Percentiles rank a stretch among this genome's conserved stretches.
Evolutionary conservation across 495 filamentous ascomycete species (phyloP).

Genomic region (Penicillium dipodomyicola): DNA sequence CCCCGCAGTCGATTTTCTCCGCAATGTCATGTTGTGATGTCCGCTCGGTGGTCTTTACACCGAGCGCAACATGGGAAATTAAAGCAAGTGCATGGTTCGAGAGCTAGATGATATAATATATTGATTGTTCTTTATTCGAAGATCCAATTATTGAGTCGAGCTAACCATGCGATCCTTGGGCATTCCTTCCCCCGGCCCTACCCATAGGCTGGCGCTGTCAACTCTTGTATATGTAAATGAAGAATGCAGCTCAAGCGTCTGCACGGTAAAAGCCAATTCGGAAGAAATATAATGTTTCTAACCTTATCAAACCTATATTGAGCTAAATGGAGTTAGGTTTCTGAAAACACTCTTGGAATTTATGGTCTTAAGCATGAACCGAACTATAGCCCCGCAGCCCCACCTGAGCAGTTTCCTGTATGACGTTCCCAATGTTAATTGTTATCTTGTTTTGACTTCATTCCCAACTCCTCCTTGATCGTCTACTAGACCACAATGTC

Average conservation of each 20-base stretch:
- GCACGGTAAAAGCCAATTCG: slow-evolving; percentile 30
- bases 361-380: too few species aligned
- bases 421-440: too few species aligned
- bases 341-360: too few species aligned
- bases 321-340: too few species aligned
- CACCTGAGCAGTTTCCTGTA: too few species aligned
- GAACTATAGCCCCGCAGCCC: too few species aligned
- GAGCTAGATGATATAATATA: background rate
- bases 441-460: too few species aligned
- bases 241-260: slow-evolving; percentile 18
- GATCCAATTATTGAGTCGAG: background rate
- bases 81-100: background rate
- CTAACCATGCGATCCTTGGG: slow-evolving; percentile 4
- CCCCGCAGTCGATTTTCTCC: slow-evolving; percentile 17
- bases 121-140: background rate
- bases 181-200: background rate
- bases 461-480: background rate
- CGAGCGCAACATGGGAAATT: slow-evolving; percentile 5
- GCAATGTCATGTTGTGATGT: background rate
- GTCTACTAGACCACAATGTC: slow-evolving; percentile 14
- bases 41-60: slow-evolving; percentile 15
- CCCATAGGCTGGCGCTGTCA: background rate
- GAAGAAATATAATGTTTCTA: slow-evolving; percentile 47
- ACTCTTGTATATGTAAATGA: background rate
- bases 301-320: slow-evolving; percentile 4